phyloP scores from a whole-genome alignment of 768 basidiomycete species.

The Auriscalpium vulgare region DNA sequence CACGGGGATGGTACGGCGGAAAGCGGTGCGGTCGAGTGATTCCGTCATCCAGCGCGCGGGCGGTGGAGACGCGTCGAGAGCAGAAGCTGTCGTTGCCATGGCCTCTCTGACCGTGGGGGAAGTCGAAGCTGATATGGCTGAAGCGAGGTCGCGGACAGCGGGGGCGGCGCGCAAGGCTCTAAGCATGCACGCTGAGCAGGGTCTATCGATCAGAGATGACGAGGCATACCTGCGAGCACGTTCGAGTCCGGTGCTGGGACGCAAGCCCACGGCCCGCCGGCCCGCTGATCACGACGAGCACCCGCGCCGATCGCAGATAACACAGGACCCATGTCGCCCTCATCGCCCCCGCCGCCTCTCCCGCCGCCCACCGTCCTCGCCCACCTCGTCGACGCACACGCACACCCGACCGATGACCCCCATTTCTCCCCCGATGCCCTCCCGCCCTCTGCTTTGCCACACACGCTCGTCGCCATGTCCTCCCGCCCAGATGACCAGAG shows the following conservation, averaged over 20 bases:
- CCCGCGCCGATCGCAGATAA: neutral
- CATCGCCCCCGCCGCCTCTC: slow-evolving; percentile 4
- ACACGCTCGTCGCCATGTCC: slow-evolving; percentile 83
- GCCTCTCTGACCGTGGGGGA: too few relatives aligned
- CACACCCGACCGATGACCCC: slow-evolving; percentile 80
- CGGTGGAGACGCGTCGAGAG: slow-evolving; percentile 34
- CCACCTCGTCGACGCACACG: slow-evolving; percentile 83
- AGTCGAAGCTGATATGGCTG: neutral
- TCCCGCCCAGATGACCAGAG: slow-evolving; percentile 58
- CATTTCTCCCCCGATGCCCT: slow-evolving; percentile 40
- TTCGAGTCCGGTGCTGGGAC: neutral
- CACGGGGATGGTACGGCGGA: slow-evolving; percentile 57
- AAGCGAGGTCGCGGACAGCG: neutral
- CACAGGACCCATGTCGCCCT: neutral
- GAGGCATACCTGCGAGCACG: neutral
- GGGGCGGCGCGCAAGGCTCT: neutral
- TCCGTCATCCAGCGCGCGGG: slow-evolving; percentile 41
- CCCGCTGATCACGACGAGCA: neutral
- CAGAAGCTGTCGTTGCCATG: too few relatives aligned
- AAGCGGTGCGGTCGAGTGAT: slow-evolving; percentile 53
- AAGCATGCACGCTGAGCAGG: too few relatives aligned
- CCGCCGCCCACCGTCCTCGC: slow-evolving; percentile 37
- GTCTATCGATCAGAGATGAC: neutral
- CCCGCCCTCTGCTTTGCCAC: slow-evolving; percentile 35
- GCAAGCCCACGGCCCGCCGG: neutral